A percentile compares a stretch with the other conserved stretches of the same genome.
phyloP scores from a whole-genome alignment of 2,329 filamentous ascomycete species.

The Pseudogymnoascus sp. region DNA sequence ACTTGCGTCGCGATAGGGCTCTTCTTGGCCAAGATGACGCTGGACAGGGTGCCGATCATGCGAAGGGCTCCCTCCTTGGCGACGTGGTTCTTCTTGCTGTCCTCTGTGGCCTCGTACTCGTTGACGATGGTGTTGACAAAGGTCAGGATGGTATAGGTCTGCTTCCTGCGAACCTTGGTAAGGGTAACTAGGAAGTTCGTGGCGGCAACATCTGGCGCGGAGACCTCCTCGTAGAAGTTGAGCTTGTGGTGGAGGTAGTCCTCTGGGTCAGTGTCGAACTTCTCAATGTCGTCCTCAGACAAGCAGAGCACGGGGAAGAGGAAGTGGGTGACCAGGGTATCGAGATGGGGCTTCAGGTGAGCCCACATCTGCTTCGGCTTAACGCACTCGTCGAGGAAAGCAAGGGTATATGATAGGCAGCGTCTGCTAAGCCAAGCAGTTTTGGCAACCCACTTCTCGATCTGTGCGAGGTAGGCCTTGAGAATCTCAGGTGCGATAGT shows the following conservation, averaged over 20 bases:
- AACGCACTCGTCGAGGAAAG: conserved; percentile 94
- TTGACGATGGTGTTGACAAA: conserved; percentile 95
- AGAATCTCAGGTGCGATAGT: conserved; percentile 94
- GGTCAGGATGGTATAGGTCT: conserved; percentile 87
- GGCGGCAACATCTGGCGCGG: conserved; percentile 86
- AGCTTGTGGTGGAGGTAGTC: conserved; percentile 96
- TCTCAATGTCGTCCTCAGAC: conserved; percentile 81
- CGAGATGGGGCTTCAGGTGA: conserved; percentile 85
- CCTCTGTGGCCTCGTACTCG: conserved; percentile 75
- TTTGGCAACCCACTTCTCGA: conserved; percentile 96
- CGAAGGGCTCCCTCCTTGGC: conserved; percentile 94
- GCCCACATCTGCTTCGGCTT: conserved; percentile 97
- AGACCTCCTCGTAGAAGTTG: conserved; percentile 96
- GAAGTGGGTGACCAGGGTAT: conserved; percentile 86
- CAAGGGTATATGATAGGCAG: conserved; percentile 84
- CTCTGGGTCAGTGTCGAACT: conserved; percentile 88
- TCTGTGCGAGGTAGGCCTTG: conserved; percentile 86
- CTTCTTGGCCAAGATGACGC: conserved; percentile 94
- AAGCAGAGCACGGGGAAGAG: conserved; percentile 94
- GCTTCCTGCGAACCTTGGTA: conserved; percentile 88
- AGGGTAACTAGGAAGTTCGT: conserved; percentile 94
- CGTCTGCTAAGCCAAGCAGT: conserved; percentile 91
- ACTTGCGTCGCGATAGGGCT: conserved; percentile 96
- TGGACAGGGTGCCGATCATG: conserved; percentile 93
- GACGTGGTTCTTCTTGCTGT: conserved; percentile 84